Conservation (phyloP, 106 monocot species). For the Dendrobium huoshanense region DNA sequence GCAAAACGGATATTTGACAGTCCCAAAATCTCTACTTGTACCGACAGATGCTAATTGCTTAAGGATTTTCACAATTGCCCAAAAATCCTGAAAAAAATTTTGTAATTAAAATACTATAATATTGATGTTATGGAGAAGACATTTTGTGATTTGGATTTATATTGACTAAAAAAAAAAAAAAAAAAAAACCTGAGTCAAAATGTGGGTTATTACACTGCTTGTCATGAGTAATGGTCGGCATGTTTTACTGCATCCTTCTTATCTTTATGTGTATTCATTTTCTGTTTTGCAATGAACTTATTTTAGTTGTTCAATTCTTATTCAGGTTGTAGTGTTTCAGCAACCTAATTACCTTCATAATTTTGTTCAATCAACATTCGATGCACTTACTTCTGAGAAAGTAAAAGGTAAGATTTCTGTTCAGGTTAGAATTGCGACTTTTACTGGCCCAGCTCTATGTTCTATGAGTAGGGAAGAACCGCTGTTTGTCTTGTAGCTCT, state of each 20-base stretch:
- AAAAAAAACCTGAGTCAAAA: too few relatives aligned
- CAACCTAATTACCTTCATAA: slow-evolving; percentile 71
- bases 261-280: not conserved
- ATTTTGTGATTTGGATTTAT: too few relatives aligned
- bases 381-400: slow-evolving; percentile 56
- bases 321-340: slow-evolving; percentile 66
- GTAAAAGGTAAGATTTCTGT: slow-evolving; percentile 43
- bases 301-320: not conserved
- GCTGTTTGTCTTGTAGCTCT: not conserved
- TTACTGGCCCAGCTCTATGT: not conserved
- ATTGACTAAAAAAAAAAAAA: too few relatives aligned
- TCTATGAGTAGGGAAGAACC: not conserved
- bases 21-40: too few relatives aligned
- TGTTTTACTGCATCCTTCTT: not conserved
- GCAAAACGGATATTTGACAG: too few relatives aligned
- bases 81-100: too few relatives aligned
- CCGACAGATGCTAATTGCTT: too few relatives aligned
- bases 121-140: too few relatives aligned
- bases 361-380: slow-evolving; percentile 76
- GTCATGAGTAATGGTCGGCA: not conserved
- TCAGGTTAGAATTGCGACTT: not conserved
- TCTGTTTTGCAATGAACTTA: slow-evolving; percentile 1
- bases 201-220: too few relatives aligned
- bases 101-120: too few relatives aligned
- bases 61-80: too few relatives aligned